Evolutionary conservation across 2,329 filamentous ascomycete genomes (phyloP), one percentile per base, ranked within the genome.

Genomic region (Graphilbum ipis-grandicollis): DNA sequence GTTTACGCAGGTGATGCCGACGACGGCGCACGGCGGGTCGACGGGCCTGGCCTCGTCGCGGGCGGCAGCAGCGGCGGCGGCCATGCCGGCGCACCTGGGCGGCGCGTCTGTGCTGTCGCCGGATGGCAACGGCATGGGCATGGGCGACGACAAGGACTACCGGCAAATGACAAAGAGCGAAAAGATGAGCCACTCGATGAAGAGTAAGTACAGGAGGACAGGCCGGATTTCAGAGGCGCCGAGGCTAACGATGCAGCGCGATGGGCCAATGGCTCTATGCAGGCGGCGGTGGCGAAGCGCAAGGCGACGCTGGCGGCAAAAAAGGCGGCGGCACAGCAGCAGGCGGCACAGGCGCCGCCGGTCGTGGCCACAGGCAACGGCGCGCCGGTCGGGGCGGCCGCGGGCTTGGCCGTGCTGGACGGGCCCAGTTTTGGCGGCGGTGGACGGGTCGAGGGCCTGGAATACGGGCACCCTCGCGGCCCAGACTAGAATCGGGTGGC

Each of bases 151-250:
- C 40, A 72, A 73, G 54, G 66, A 71, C 36, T 74, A 74, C 46
- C 63, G 65, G 26, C 59, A 64, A 31, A 73, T 74, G 68, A 73
- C 67, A 34, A 75, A 75, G 55, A 71, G 67, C 22, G 69, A 75
- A 54, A 75, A 75, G 59, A 74, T 75, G 69, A 71, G 66, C n/a
- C 63, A 62, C 15, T 73, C 68, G 3, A 75, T 75, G 70, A 71
- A 71, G 57, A 67, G 70, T 73, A 57, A 56, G 63, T 52, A n/a
- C 14, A 31, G n/a, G n/a, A n/a, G n/a, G 19, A 17, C 21, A 18
- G 36, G n/a, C n/a, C n/a, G n/a, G n/a, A n/a, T n/a, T n/a, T n/a
- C n/a, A 15, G 15, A 26, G 22, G 13, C 29, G 30, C 19, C 41
- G 42, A 40, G 39, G 34, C 15, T 25, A 25, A 12, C 12, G 14